Conservation (phyloP, 331 rosid genomes). For the Acacia pycnantha region DNA sequence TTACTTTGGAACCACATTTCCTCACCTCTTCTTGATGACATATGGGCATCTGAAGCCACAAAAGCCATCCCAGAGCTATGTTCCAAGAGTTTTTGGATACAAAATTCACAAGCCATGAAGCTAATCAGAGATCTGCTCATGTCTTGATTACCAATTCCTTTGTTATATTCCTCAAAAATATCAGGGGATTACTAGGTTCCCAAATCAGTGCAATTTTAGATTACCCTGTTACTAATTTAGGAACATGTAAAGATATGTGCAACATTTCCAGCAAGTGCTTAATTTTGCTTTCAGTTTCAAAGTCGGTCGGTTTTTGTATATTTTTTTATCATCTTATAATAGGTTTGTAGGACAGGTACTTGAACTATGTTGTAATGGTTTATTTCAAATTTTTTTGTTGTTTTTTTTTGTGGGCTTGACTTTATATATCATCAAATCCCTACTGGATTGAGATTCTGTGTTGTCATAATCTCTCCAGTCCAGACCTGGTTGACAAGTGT, state of each 20-base stretch:
- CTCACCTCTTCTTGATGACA: slow-evolving; percentile 72
- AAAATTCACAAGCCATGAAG: slow-evolving; percentile 65
- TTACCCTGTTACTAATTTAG: slow-evolving; percentile 23
- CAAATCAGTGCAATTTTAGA: slow-evolving; percentile 24
- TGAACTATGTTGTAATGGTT: slow-evolving; percentile 24
- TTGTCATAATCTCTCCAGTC: background rate
- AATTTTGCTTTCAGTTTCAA: slow-evolving; percentile 31
- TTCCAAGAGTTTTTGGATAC: slow-evolving; percentile 76
- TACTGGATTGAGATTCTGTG: background rate
- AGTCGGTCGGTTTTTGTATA: slow-evolving; percentile 9
- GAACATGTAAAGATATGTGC: slow-evolving; percentile 31
- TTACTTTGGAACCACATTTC: slow-evolving; percentile 74
- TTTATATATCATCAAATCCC: background rate
- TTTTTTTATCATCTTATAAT: background rate
- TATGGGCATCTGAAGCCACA: slow-evolving; percentile 73
- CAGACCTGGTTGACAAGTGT: background rate
- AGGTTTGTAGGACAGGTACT: slow-evolving; percentile 5
- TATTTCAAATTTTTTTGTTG: background rate
- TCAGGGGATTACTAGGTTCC: background rate
- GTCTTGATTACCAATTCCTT: slow-evolving; percentile 19
- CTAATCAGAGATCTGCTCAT: background rate
- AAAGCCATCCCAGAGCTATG: slow-evolving; percentile 58
- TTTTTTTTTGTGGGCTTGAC: background rate
- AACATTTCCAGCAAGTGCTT: slow-evolving; percentile 28
- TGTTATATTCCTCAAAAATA: slow-evolving; percentile 22